phyloP scores from a whole-genome alignment of 345 rosid species.

The Salix caprea region DNA sequence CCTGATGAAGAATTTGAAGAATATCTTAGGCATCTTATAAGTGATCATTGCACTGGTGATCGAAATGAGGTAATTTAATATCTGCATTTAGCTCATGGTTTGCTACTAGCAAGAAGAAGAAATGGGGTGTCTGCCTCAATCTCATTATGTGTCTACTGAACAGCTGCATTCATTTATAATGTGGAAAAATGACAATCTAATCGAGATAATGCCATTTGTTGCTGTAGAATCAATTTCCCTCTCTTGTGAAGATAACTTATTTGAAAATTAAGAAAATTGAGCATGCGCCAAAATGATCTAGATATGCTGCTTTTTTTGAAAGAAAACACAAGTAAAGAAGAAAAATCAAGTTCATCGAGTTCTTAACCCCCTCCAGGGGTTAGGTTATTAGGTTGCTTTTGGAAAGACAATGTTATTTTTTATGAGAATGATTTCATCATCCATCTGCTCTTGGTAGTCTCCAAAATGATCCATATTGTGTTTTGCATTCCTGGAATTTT shows the following conservation, averaged over 20 bases:
- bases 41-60: conserved; percentile 78
- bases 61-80: conserved; percentile 72
- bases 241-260: background rate
- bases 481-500: background rate
- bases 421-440: background rate
- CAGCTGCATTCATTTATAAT: background rate
- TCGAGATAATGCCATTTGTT: background rate
- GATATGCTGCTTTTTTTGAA: background rate
- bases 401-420: background rate
- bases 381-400: background rate
- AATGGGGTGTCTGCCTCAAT: background rate
- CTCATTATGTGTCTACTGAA: background rate
- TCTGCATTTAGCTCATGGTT: background rate
- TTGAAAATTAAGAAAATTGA: too few species aligned
- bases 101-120: background rate
- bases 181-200: background rate
- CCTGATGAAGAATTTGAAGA: conserved; percentile 99
- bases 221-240: background rate
- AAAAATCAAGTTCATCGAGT: background rate
- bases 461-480: background rate
- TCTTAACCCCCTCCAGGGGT: background rate
- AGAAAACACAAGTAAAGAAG: background rate
- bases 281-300: background rate
- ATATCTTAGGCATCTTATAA: conserved; percentile 68
- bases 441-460: background rate